Conservation (phyloP, 2,329 filamentous ascomycete species). For the Colletotrichum musae region DNA sequence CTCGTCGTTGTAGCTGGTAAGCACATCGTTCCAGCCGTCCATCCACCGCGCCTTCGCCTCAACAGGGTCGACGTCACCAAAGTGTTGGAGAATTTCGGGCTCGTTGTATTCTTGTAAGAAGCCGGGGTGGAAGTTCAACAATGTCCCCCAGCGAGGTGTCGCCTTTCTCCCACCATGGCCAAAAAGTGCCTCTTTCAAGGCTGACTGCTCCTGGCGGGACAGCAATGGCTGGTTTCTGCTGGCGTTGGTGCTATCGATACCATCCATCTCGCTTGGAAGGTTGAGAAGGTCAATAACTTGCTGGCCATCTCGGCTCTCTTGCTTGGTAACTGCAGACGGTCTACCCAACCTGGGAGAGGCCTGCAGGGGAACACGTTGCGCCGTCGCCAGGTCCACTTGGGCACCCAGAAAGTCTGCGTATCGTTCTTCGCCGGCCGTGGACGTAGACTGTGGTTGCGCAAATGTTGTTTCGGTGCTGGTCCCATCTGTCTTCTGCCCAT, state of each 20-base stretch:
- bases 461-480: neutral
- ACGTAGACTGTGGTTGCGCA: constrained; percentile 35
- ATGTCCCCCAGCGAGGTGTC: constrained; percentile 56
- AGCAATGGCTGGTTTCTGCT: constrained; percentile 41
- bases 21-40: constrained; percentile 69
- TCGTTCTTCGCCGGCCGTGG: constrained; percentile 16
- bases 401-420: constrained; percentile 22
- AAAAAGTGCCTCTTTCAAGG: constrained; percentile 48
- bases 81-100: constrained; percentile 43
- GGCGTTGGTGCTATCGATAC: constrained; percentile 19
- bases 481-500: neutral
- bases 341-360: no score
- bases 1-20: constrained; percentile 73
- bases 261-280: constrained; percentile 35
- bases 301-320: constrained; percentile 40
- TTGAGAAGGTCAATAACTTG: constrained; percentile 40
- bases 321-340: constrained; percentile 28
- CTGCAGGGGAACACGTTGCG: neutral
- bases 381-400: neutral
- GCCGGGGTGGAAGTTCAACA: constrained; percentile 66
- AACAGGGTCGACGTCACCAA: constrained; percentile 56
- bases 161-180: constrained; percentile 20
- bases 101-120: constrained; percentile 50
- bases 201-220: constrained; percentile 41
- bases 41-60: constrained; percentile 64